Conservation (phyloP, 2,329 filamentous ascomycete species). For the Sclerotinia nivalis region DNA sequence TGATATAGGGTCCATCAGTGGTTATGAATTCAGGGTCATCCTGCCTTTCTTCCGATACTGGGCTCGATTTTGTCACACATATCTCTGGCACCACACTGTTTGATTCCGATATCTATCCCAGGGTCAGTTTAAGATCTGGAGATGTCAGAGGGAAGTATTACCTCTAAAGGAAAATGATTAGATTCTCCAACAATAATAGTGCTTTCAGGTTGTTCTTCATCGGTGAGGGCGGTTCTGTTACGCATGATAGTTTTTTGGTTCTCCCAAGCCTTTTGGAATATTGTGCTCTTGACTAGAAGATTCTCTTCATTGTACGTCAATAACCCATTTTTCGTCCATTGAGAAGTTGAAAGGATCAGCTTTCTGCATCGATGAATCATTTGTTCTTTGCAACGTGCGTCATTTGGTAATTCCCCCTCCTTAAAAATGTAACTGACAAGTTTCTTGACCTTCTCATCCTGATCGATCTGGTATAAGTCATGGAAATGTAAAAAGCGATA, state of each 20-base stretch:
- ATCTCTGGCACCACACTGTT: background rate
- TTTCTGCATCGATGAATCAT: conserved; percentile 10
- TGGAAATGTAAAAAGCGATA: conserved; percentile 8
- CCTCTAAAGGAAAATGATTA: background rate
- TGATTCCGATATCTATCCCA: background rate
- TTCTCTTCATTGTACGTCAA: background rate
- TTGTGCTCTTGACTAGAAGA: background rate
- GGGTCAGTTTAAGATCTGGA: background rate
- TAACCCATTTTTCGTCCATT: background rate
- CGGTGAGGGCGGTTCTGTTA: background rate
- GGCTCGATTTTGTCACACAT: background rate
- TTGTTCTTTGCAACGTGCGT: background rate
- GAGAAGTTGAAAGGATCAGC: background rate
- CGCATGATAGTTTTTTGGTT: background rate
- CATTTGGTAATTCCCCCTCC: background rate
- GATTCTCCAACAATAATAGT: background rate
- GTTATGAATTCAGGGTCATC: background rate
- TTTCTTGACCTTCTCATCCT: background rate
- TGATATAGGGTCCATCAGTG: background rate
- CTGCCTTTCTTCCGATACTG: background rate
- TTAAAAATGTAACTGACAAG: background rate
- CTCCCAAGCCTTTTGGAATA: conserved; percentile 10
- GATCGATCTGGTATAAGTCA: conserved; percentile 2
- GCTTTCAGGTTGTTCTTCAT: background rate
- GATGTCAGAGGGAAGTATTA: background rate